These are phyloP conservation scores for Musa schizocarpa DNA, from an alignment of 176 grass and related monocot genomes.

Conservation along the genomic window DNA sequence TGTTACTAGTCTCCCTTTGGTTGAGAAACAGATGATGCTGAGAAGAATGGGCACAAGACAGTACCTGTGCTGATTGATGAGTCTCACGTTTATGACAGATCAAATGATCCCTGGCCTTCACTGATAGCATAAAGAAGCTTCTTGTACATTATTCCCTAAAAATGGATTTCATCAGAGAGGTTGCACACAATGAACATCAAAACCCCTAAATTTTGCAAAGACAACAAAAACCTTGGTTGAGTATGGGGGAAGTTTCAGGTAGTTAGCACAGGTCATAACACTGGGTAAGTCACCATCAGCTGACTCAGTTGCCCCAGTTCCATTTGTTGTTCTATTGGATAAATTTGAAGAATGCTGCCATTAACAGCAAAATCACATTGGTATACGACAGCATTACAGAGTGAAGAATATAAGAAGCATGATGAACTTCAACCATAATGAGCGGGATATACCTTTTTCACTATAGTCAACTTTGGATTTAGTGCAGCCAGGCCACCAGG, in stretches of 20 bases:
- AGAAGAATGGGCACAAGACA: neutral
- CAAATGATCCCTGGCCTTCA: conserved; percentile 92
- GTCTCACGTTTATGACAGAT: conserved; percentile 50
- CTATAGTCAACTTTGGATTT: conserved; percentile 79
- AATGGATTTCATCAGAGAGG: conserved; percentile 15
- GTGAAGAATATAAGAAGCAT: neutral
- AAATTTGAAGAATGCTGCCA: conserved; percentile 51
- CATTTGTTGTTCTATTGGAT: conserved; percentile 26
- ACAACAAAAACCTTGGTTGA: conserved; percentile 61
- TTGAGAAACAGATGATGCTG: neutral
- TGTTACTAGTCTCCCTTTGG: neutral
- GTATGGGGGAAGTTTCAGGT: conserved; percentile 88
- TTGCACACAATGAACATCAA: neutral
- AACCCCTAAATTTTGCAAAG: too few relatives aligned
- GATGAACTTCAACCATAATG: neutral
- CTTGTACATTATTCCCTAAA: conserved; percentile 73
- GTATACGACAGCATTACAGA: neutral
- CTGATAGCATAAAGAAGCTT: conserved; percentile 82
- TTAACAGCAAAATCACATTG: neutral
- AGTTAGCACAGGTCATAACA: conserved; percentile 95
- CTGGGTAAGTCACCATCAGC: conserved; percentile 84
- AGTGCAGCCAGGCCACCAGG: conserved; percentile 72
- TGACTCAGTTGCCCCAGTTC: conserved; percentile 38
- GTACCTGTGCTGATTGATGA: neutral
- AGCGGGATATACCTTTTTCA: conserved; percentile 49